Conservation (phyloP, 2,329 filamentous ascomycete species). For the Chrysoporthe puriensis region DNA sequence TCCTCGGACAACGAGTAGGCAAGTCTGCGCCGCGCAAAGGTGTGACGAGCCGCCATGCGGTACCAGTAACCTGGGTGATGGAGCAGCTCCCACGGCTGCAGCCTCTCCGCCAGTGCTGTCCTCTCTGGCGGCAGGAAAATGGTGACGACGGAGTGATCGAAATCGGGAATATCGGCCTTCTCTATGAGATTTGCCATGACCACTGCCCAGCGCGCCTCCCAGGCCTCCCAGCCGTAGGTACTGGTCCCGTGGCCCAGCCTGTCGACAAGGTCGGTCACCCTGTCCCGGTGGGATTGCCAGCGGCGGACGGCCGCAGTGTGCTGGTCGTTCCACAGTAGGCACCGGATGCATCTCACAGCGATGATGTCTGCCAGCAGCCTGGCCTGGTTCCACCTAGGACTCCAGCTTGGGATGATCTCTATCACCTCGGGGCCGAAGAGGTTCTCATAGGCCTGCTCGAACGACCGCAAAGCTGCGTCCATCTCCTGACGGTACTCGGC, state of each 20-base stretch:
- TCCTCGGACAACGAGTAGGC: conserved; percentile 63
- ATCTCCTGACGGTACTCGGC: conserved; percentile 93
- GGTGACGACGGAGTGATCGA: conserved; percentile 47
- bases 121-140: conserved; percentile 64
- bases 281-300: conserved; percentile 78
- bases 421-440: conserved; percentile 83
- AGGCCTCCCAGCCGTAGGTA: conserved; percentile 93
- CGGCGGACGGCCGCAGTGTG: conserved; percentile 78
- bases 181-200: conserved; percentile 66
- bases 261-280: conserved; percentile 78
- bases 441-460: conserved; percentile 83
- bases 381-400: conserved; percentile 88
- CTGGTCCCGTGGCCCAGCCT: conserved; percentile 81
- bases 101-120: conserved; percentile 57
- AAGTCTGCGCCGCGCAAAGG: conserved; percentile 54
- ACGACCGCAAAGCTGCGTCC: conserved; percentile 83
- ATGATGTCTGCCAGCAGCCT: conserved; percentile 82
- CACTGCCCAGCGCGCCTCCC: conserved; percentile 76
- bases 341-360: conserved; percentile 79
- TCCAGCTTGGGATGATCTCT: conserved; percentile 89
- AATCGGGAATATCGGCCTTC: conserved; percentile 54
- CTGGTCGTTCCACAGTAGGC: conserved; percentile 78
- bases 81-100: conserved; percentile 66
- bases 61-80: conserved; percentile 73
- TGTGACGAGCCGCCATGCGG: conserved; percentile 61